Percentiles rank a stretch among this genome's conserved stretches.
phyloP scores from a whole-genome alignment of 148 eudicot genomes.

The Cornus controversa region DNA sequence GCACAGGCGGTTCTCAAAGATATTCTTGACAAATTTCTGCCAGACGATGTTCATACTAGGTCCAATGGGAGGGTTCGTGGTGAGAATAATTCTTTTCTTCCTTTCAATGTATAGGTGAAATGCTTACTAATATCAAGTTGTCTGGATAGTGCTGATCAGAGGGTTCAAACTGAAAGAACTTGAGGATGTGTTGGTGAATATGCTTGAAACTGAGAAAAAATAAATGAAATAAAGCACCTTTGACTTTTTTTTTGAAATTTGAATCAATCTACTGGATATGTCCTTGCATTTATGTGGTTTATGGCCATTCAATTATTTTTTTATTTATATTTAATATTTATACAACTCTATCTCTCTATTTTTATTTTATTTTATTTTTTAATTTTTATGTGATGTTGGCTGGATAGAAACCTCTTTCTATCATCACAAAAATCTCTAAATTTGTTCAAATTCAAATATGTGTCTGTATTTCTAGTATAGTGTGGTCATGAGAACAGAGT shows the following conservation, averaged over 20 bases:
- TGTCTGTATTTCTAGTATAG: too few relatives aligned
- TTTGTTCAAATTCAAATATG: background rate
- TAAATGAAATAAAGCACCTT: background rate
- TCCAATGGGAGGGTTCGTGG: conserved; percentile 95
- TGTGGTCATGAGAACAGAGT: background rate
- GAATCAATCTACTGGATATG: too few relatives aligned
- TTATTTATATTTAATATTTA: too few relatives aligned
- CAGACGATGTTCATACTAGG: conserved; percentile 77
- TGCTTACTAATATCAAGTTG: conserved; percentile 3
- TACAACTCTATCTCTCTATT: too few relatives aligned
- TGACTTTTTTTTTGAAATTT: background rate
- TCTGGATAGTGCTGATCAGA: background rate
- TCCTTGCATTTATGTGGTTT: too few relatives aligned
- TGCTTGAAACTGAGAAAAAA: background rate
- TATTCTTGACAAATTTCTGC: conserved; percentile 67
- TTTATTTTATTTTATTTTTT: too few relatives aligned
- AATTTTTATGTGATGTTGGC: background rate
- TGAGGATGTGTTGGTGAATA: conserved; percentile 6
- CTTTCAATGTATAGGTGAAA: background rate
- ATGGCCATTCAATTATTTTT: too few relatives aligned
- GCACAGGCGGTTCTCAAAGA: conserved; percentile 95
- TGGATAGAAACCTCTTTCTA: background rate
- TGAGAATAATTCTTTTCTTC: conserved; percentile 33
- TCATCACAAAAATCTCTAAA: background rate
- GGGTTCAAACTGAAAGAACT: background rate